Percentiles rank a stretch among this genome's conserved stretches.
Evolutionary conservation across 108 stramenopile genomes (phyloP).

Genomic region (Cylindrotheca fusiformis): DNA sequence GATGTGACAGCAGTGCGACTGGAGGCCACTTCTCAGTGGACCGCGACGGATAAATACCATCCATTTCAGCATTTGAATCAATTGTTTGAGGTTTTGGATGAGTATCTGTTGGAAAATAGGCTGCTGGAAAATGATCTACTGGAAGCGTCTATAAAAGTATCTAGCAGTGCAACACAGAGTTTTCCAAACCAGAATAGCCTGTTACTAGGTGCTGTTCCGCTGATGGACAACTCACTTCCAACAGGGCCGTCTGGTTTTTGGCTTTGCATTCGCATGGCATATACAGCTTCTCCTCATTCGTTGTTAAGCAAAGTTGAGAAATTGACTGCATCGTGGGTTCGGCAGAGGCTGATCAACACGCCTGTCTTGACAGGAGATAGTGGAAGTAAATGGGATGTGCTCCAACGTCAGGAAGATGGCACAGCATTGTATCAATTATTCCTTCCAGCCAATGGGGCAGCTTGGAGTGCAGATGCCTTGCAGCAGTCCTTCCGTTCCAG

Average conservation of each 20-base stretch:
- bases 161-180: neutral
- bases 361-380: no score
- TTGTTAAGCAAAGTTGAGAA: neutral
- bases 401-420: neutral
- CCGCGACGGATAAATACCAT: neutral
- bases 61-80: neutral
- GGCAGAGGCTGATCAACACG: neutral
- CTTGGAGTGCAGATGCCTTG: slow-evolving; percentile 35
- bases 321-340: neutral
- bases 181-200: neutral
- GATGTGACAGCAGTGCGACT: neutral
- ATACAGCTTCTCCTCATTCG: neutral
- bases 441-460: slow-evolving; percentile 24
- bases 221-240: neutral
- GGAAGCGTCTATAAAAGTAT: neutral
- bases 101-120: neutral
- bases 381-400: neutral
- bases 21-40: neutral
- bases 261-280: neutral
- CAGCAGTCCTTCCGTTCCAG: slow-evolving; percentile 19
- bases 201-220: neutral
- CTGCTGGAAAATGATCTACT: neutral
- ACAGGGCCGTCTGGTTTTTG: neutral
- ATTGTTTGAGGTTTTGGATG: neutral
- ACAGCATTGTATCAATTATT: slow-evolving; percentile 6